Percentiles rank a stretch among this genome's conserved stretches.
Conservation (phyloP, 805 yeast species). For the Starmerella asiatica region DNA sequence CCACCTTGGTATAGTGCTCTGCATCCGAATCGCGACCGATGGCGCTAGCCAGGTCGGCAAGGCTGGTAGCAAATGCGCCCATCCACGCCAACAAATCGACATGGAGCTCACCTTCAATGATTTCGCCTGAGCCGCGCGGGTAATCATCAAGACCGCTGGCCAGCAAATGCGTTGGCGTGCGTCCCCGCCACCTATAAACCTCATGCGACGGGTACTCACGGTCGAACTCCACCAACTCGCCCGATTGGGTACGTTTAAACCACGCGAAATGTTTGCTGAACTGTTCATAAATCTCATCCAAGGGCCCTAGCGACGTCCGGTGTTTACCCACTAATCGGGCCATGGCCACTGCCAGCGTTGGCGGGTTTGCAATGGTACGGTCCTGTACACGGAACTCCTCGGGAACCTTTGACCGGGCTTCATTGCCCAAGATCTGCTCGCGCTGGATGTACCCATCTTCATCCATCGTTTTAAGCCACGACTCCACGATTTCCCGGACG, state of each 20-base stretch:
- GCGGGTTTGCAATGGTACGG: slow-evolving; percentile 88
- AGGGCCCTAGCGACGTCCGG: slow-evolving; percentile 5
- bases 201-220: slow-evolving; percentile 44
- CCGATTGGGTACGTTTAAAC: slow-evolving; percentile 72
- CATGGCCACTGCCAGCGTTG: slow-evolving; percentile 59
- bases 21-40: slow-evolving; percentile 50
- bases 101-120: slow-evolving; percentile 79
- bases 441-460: slow-evolving; percentile 94
- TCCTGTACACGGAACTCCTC: slow-evolving; percentile 69
- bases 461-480: slow-evolving; percentile 81
- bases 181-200: slow-evolving; percentile 86
- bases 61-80: slow-evolving; percentile 78
- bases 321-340: slow-evolving; percentile 35
- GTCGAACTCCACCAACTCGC: slow-evolving; percentile 58
- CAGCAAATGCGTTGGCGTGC: slow-evolving; percentile 69
- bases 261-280: slow-evolving; percentile 66
- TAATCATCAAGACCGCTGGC: slow-evolving; percentile 95
- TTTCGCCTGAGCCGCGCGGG: slow-evolving; percentile 68
- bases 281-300: slow-evolving; percentile 55
- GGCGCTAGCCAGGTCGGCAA: slow-evolving; percentile 56
- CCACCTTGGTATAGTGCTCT: slow-evolving; percentile 38
- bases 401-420: slow-evolving; percentile 81
- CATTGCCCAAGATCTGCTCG: slow-evolving; percentile 85
- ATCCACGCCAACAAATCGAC: slow-evolving; percentile 88
- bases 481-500: slow-evolving; percentile 60